Base-by-base conservation (phyloP, 2,329 filamentous ascomycete species). In the Ceratocystiopsis minuta region DNA sequence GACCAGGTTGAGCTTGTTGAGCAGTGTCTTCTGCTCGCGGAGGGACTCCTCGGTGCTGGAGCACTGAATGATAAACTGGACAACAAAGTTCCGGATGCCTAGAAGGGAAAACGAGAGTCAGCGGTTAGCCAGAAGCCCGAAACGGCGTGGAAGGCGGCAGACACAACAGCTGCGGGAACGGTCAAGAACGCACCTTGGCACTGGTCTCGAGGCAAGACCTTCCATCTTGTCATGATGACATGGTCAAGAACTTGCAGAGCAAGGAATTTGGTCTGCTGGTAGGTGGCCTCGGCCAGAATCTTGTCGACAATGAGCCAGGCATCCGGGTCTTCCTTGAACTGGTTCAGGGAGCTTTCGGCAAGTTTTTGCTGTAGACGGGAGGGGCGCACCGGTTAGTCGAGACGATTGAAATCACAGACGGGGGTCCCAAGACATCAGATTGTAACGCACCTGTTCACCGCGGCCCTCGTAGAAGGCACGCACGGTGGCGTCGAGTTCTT, bases 281-380 rank as follows among this genome's bases (percentile, higher is more conserved):
- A 93, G 59, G 80, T 80, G 49, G 90, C 83, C 60, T 93, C 82
- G 62, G 88, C 80, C 48, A 98, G 74, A 55, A 98, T 94, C 65
- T 94, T 87, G 60, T 95, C 90, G 54, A 96, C 90, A 59, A 95
- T 75, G 51, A 96, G 74, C 90, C 90, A 98, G 46, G 90, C 80
- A 66, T 98, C 90, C 45, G 88, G 87, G 56, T 96, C 93, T 67
- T 96, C 90, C 63, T 96, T 96, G 72, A 98, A 98, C 84, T 93
- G 85, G 64, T 94, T 95, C 58, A 96, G 67, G 46, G 84, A 79
- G 57, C 84, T 80, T 62, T 95, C 85, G 57, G 88, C 88, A 70
- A 83, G 76, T 72, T 94, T 94, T 87, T 94, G 86, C 86, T 94
- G 60, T 54, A 59, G 20, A 36, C 5, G 48, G 49, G 50, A 53